A percentile compares a stretch with the other conserved stretches of the same genome.
These are phyloP conservation scores for Coemansia sp. DNA, from an alignment of 192 early-diverging fungal genomes.

Conservation along the genomic window DNA sequence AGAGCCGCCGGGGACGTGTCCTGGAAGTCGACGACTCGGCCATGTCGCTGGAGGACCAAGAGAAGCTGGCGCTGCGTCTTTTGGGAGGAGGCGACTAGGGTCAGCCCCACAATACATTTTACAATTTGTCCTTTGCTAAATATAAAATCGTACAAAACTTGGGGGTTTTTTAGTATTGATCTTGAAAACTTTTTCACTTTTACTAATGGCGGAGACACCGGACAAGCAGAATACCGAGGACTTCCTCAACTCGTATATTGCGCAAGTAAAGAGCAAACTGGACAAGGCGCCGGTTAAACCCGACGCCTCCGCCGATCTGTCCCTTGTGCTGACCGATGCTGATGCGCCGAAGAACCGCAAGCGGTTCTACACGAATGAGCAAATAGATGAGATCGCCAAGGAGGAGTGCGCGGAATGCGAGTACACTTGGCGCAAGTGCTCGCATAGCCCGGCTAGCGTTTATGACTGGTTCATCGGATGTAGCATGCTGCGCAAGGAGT, in stretches of 20 bases:
- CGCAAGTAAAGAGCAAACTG: conserved; percentile 27
- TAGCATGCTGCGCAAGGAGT: conserved; percentile 14
- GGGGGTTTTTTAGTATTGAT: no score
- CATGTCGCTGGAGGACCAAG: conserved; percentile 51
- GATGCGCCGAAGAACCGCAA: conserved; percentile 29
- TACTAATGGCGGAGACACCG: conserved; percentile 2
- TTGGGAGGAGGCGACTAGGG: conserved; percentile 23
- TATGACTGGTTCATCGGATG: conserved; percentile 31
- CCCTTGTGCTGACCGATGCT: conserved; percentile 26
- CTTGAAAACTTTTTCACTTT: neutral
- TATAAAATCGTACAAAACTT: no score
- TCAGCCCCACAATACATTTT: neutral
- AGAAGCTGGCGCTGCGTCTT: conserved; percentile 50
- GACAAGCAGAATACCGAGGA: conserved; percentile 25
- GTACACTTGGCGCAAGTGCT: conserved; percentile 34
- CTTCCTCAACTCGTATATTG: conserved; percentile 35
- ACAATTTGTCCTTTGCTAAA: neutral
- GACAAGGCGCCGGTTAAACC: conserved; percentile 28
- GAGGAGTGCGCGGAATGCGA: conserved; percentile 44
- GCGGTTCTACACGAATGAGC: conserved; percentile 33
- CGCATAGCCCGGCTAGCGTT: conserved; percentile 19
- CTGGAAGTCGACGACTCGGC: conserved; percentile 40
- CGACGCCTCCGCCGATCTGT: conserved; percentile 9
- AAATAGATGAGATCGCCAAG: conserved; percentile 36
- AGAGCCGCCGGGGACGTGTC: conserved; percentile 16